phyloP scores from a whole-genome alignment of 352 stramenopile species.

The Globisporangium solare region DNA sequence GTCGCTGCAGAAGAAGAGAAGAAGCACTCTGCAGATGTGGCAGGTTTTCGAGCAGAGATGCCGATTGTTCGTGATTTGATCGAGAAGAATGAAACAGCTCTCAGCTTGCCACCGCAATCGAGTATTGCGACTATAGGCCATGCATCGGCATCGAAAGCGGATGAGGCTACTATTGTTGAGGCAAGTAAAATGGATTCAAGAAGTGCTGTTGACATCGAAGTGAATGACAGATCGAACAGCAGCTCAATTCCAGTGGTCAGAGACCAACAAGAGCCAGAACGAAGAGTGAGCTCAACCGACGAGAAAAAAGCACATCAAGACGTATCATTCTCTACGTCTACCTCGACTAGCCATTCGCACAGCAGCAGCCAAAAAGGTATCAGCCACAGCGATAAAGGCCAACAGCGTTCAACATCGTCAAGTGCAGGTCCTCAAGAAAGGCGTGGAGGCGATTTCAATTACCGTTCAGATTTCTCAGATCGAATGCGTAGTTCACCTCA shows the following conservation, averaged over 20 bases:
- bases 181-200: no score
- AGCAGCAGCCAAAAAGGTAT: conserved; percentile 2
- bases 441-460: conserved; percentile 13
- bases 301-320: conserved; percentile 25
- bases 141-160: no score
- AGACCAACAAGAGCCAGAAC: conserved; percentile 1
- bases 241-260: neutral
- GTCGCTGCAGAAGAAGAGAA: no score
- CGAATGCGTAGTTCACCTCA: conserved; percentile 18
- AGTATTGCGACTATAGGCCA: no score
- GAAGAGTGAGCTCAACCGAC: conserved; percentile 11
- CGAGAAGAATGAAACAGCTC: no score
- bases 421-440: conserved; percentile 12
- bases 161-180: no score
- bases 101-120: no score
- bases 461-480: conserved; percentile 13
- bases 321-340: conserved; percentile 33
- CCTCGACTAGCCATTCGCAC: neutral
- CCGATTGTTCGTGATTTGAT: no score
- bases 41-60: no score
- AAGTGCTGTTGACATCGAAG: no score
- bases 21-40: no score
- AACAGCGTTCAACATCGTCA: conserved; percentile 10
- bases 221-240: neutral
- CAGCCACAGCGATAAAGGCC: neutral